These are phyloP conservation scores for Anthracocystis walkeri DNA, from an alignment of 1,284 basidiomycete genomes.

Conservation along the genomic window DNA sequence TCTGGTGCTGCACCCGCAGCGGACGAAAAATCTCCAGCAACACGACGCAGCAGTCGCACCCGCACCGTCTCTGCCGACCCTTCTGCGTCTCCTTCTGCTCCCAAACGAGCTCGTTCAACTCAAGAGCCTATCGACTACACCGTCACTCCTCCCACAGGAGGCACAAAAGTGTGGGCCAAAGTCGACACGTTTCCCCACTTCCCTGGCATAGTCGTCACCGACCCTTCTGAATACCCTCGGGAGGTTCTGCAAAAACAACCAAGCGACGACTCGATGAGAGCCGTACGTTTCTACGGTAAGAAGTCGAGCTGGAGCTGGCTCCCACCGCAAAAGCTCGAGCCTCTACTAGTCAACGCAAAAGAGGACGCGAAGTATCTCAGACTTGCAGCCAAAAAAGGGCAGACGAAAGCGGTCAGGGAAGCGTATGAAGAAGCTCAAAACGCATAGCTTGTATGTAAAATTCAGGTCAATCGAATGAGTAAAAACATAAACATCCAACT, in stretches of 20 bases:
- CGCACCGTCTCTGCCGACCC: conserved; percentile 12
- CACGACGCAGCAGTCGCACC: conserved; percentile 26
- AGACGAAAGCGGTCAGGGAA: conserved; percentile 24
- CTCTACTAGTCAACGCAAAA: conserved; percentile 12
- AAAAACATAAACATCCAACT: conserved; percentile 68
- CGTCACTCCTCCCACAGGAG: conserved; percentile 8
- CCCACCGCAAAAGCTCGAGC: conserved; percentile 7
- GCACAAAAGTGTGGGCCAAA: conserved; percentile 50
- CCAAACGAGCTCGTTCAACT: conserved; percentile 14
- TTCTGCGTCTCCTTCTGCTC: conserved; percentile 11
- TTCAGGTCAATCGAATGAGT: conserved; percentile 64
- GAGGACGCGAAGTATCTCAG: conserved; percentile 31
- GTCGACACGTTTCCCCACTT: conserved; percentile 35
- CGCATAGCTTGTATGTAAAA: neutral
- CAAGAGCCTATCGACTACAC: conserved; percentile 3
- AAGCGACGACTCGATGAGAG: conserved; percentile 6
- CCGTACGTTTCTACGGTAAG: conserved; percentile 34
- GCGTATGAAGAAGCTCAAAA: conserved; percentile 34
- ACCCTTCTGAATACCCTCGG: conserved; percentile 6
- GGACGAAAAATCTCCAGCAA: conserved; percentile 1
- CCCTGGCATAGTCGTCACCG: conserved; percentile 24
- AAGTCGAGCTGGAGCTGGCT: conserved; percentile 31
- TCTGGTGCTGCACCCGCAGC: neutral
- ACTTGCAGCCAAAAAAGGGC: conserved; percentile 19
- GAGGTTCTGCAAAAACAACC: conserved; percentile 3